Evolutionary conservation across 345 rosid genomes (phyloP).

Genomic region (Gossypium anomalum): DNA sequence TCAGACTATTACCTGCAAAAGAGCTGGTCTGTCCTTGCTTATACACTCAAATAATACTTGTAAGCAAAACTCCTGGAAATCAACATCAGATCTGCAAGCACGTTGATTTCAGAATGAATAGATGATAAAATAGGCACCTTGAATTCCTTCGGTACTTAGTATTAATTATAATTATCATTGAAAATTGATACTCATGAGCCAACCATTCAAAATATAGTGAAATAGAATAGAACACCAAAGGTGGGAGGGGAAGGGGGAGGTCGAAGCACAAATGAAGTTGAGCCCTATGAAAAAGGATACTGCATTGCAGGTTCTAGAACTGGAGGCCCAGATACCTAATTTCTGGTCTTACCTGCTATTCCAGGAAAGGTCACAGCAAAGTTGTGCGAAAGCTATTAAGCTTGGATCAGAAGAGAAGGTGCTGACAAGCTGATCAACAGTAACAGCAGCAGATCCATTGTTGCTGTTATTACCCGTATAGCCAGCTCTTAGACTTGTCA

Average conservation of each 20-base stretch:
- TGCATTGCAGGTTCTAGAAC: background rate
- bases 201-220: background rate
- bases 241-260: background rate
- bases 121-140: background rate
- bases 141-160: background rate
- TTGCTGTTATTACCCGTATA: constrained; percentile 29
- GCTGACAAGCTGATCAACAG: constrained; percentile 88
- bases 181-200: background rate
- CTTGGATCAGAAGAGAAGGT: constrained; percentile 96
- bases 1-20: constrained; percentile 62
- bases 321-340: background rate
- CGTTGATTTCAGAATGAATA: background rate
- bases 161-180: background rate
- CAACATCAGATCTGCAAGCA: constrained; percentile 64
- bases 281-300: background rate
- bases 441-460: constrained; percentile 46
- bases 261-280: background rate
- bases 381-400: constrained; percentile 84
- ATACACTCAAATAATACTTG: constrained; percentile 93
- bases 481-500: constrained; percentile 42
- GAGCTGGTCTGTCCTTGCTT: constrained; percentile 96
- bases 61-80: constrained; percentile 92
- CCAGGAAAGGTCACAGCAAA: constrained; percentile 87
- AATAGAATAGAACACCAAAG: background rate
- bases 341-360: constrained; percentile 51